phyloP scores from a whole-genome alignment of 2,329 filamentous ascomycete genomes.

The Botryotinia convoluta region DNA sequence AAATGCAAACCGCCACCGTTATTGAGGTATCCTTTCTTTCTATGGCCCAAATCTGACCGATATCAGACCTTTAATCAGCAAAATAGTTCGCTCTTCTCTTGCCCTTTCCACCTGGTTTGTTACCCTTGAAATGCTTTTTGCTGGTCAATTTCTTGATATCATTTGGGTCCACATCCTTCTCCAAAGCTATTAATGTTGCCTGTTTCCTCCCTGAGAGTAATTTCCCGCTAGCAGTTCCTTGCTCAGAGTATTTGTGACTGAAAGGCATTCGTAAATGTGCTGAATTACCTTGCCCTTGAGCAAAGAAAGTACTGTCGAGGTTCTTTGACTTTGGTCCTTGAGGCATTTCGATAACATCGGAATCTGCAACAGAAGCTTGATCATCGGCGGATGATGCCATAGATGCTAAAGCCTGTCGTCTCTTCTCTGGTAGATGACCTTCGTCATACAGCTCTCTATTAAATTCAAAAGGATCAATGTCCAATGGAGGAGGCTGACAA shows the following conservation, averaged over 20 bases:
- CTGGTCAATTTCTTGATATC: constrained; percentile 64
- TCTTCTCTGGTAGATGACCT: constrained; percentile 76
- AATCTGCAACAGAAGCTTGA: constrained; percentile 42
- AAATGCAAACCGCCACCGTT: constrained; percentile 11
- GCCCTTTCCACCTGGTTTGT: constrained; percentile 55
- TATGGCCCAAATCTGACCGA: constrained; percentile 14
- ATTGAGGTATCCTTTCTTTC: constrained; percentile 20
- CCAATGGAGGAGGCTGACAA: constrained; percentile 78
- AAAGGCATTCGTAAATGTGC: constrained; percentile 78
- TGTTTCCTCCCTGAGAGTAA: constrained; percentile 80
- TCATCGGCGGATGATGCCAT: constrained; percentile 39
- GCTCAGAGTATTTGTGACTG: constrained; percentile 83
- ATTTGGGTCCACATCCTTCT: constrained; percentile 79
- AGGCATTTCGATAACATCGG: constrained; percentile 51
- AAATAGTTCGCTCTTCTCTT: constrained; percentile 41
- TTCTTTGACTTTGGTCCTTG: constrained; percentile 71
- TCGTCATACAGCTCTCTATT: constrained; percentile 87
- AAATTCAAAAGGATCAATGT: constrained; percentile 72
- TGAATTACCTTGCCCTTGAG: constrained; percentile 55
- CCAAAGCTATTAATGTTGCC: constrained; percentile 74
- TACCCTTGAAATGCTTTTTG: constrained; percentile 96
- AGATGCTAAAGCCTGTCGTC: constrained; percentile 62
- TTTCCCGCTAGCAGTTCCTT: constrained; percentile 64
- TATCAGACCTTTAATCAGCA: constrained; percentile 32
- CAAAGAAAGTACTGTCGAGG: constrained; percentile 90